Evolutionary conservation across 75 land plant genomes (phyloP).

Genomic region (Picea glauca): DNA sequence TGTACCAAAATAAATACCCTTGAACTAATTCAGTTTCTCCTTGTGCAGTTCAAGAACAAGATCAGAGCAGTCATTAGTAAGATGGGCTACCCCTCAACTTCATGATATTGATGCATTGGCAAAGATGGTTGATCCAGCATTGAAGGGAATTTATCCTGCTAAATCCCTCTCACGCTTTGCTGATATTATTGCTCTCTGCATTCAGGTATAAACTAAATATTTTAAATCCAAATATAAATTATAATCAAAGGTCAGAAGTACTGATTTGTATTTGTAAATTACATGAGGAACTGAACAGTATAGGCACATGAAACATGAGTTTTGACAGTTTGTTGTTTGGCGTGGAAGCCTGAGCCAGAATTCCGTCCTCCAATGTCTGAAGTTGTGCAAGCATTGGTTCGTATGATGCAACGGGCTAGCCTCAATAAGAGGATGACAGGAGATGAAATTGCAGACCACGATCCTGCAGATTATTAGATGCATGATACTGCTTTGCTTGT

Average conservation of each 20-base stretch:
- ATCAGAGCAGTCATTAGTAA: constrained; percentile 86
- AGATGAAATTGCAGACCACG: not conserved
- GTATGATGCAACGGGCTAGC: constrained; percentile 79
- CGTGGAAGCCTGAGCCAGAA: constrained; percentile 86
- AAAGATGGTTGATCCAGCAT: constrained; percentile 94
- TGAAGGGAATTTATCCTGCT: constrained; percentile 94
- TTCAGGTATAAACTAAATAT: constrained; percentile 61
- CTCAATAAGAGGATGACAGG: constrained; percentile 63
- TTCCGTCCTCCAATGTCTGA: constrained; percentile 97
- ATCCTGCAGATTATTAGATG: too few relatives aligned
- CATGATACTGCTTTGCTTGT: too few relatives aligned
- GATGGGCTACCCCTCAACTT: constrained; percentile 98
- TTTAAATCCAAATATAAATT: not conserved
- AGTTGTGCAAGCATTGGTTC: constrained; percentile 81
- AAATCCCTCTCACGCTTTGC: constrained; percentile 98
- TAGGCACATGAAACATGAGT: not conserved
- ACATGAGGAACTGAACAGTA: not conserved
- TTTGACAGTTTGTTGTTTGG: constrained; percentile 2
- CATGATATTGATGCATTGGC: constrained; percentile 98
- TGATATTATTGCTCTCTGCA: constrained; percentile 92
- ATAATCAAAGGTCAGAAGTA: not conserved
- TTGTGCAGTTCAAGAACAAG: constrained; percentile 72
- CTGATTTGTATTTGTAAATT: not conserved
- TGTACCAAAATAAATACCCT: not conserved
- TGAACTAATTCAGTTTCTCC: not conserved